phyloP scores from a whole-genome alignment of 1,139 yeast genomes.

The Barnettozyma hawaiiensis region DNA sequence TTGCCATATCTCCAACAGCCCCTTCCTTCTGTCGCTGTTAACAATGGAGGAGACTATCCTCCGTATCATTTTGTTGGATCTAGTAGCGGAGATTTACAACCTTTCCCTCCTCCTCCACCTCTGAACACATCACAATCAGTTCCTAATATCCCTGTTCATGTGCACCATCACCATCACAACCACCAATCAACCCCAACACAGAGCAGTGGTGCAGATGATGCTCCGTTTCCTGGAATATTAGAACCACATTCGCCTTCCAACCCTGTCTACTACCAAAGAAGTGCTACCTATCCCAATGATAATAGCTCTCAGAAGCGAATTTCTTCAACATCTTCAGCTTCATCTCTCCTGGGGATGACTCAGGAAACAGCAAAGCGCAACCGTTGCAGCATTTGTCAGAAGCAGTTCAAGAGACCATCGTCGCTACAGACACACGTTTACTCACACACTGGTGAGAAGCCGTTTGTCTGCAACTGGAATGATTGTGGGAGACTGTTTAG shows the following conservation, averaged over 20 bases:
- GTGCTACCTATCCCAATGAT: constrained; percentile 19
- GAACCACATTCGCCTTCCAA: constrained; percentile 11
- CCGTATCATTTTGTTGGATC: neutral
- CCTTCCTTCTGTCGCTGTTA: neutral
- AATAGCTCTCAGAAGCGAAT: constrained; percentile 10
- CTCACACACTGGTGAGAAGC: constrained; percentile 85
- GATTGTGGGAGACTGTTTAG: constrained; percentile 69
- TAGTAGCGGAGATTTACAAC: neutral
- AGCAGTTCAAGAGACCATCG: constrained; percentile 75
- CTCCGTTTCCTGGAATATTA: constrained; percentile 16
- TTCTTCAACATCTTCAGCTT: constrained; percentile 13
- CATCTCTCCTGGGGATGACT: constrained; percentile 23
- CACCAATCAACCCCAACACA: neutral
- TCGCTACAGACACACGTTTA: constrained; percentile 75
- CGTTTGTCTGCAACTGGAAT: constrained; percentile 60
- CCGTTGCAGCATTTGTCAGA: constrained; percentile 62
- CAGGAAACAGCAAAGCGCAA: constrained; percentile 28
- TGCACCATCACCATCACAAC: no score
- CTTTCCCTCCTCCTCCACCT: constrained; percentile 7
- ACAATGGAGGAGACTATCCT: constrained; percentile 2
- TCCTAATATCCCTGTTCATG: constrained; percentile 3
- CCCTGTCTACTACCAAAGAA: constrained; percentile 12
- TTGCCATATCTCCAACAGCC: neutral
- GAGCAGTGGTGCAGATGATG: constrained; percentile 9
- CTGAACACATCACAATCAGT: constrained; percentile 7